A percentile compares a stretch with the other conserved stretches of the same genome.
These are phyloP conservation scores for Physcomitrium patens DNA, from an alignment of 225 moss, liverwort and hornwort species.

Conservation along the genomic window DNA sequence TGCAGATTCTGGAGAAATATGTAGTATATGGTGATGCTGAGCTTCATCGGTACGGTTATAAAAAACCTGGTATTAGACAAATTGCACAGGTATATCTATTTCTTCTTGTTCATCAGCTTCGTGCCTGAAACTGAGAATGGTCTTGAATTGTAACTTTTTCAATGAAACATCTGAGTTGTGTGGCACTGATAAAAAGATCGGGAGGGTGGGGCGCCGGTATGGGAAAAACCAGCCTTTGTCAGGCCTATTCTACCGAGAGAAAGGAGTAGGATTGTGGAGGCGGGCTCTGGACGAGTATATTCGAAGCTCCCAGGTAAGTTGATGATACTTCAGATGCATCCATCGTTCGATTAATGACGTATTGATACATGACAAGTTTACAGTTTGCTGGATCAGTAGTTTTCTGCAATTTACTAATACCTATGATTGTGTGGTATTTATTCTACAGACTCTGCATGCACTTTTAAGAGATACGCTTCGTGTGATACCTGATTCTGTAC, in stretches of 20 bases:
- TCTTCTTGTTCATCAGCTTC: neutral
- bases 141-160: slow-evolving; percentile 2
- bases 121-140: slow-evolving; percentile 3
- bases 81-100: slow-evolving; percentile 72
- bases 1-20: slow-evolving; percentile 86
- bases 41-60: slow-evolving; percentile 76
- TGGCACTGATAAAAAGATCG: slow-evolving; percentile 15
- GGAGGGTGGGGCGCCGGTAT: neutral
- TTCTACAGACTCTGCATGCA: slow-evolving; percentile 47
- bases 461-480: slow-evolving; percentile 53
- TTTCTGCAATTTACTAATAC: slow-evolving; percentile 9
- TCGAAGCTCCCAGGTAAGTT: slow-evolving; percentile 47
- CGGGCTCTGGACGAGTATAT: slow-evolving; percentile 63
- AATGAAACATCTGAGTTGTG: slow-evolving; percentile 1
- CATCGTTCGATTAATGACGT: neutral
- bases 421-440: slow-evolving; percentile 13
- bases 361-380: neutral
- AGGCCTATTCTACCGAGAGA: slow-evolving; percentile 60
- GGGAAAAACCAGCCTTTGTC: slow-evolving; percentile 53
- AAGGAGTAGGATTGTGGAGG: slow-evolving; percentile 62
- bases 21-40: slow-evolving; percentile 84
- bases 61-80: slow-evolving; percentile 83
- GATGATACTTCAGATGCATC: neutral
- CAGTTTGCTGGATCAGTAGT: slow-evolving; percentile 2
- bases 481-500: slow-evolving; percentile 57